Conservation (phyloP, 805 yeast genomes). For the Lachancea sp. region DNA sequence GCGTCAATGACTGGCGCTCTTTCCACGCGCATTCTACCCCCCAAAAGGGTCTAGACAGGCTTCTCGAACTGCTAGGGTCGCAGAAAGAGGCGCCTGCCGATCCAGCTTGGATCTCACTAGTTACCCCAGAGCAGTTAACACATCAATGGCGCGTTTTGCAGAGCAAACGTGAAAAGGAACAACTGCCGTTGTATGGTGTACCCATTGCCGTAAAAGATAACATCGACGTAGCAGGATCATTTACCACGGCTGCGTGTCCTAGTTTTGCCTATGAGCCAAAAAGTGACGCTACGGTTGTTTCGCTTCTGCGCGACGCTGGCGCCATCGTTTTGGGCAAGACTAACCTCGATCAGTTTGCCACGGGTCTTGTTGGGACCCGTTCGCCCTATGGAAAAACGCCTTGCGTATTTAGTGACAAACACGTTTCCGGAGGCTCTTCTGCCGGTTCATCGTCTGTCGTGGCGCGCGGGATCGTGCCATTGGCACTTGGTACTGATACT, state of each 20-base stretch:
- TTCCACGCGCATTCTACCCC: slow-evolving; percentile 62
- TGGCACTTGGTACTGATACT: slow-evolving; percentile 91
- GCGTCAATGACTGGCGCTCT: slow-evolving; percentile 67
- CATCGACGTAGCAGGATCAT: slow-evolving; percentile 75
- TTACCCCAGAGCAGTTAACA: slow-evolving; percentile 50
- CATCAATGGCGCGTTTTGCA: slow-evolving; percentile 79
- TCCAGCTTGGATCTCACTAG: slow-evolving; percentile 90
- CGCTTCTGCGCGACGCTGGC: slow-evolving; percentile 73
- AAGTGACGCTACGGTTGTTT: slow-evolving; percentile 70
- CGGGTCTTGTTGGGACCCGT: slow-evolving; percentile 92
- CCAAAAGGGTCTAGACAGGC: slow-evolving; percentile 47
- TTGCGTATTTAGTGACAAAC: slow-evolving; percentile 64
- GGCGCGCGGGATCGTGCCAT: slow-evolving; percentile 82
- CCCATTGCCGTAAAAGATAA: slow-evolving; percentile 94
- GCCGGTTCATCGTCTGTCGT: slow-evolving; percentile 95
- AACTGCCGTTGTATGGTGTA: slow-evolving; percentile 78
- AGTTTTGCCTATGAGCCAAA: slow-evolving; percentile 63
- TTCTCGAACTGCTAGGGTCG: slow-evolving; percentile 41
- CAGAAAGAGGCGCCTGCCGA: slow-evolving; percentile 47
- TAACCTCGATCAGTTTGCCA: slow-evolving; percentile 93
- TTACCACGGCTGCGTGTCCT: slow-evolving; percentile 96
- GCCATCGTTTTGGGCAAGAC: slow-evolving; percentile 93
- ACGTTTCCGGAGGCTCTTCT: slow-evolving; percentile 92
- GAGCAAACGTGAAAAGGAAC: slow-evolving; percentile 47
- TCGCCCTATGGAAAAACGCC: slow-evolving; percentile 92